A percentile compares a stretch with the other conserved stretches of the same genome.
Evolutionary conservation across 257 asterid genomes (phyloP).

Genomic region (Leonotis leonurus): DNA sequence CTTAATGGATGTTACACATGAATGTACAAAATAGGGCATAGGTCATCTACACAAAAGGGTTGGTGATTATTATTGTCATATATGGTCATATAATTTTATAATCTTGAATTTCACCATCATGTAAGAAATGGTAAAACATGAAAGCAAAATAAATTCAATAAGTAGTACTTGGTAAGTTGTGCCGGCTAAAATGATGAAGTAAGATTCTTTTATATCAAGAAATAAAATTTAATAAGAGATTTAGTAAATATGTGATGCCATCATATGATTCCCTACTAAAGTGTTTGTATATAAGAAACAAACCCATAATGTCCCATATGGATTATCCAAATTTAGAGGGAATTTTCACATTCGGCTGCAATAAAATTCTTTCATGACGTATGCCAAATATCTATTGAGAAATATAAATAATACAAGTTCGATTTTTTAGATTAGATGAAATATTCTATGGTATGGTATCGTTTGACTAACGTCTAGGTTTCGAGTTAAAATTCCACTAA

Average conservation of each 20-base stretch:
- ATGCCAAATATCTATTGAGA: no score
- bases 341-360: background rate
- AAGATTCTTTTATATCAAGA: background rate
- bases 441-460: no score
- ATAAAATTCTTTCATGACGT: background rate
- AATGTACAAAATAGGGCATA: no score
- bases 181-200: slow-evolving; percentile 4
- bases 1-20: no score
- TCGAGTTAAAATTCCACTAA: no score
- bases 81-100: no score
- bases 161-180: background rate
- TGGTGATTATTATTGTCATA: no score
- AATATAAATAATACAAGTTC: no score
- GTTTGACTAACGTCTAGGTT: no score
- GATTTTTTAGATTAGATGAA: no score
- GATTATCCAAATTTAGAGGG: background rate
- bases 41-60: no score
- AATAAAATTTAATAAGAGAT: background rate
- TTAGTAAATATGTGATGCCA: slow-evolving; percentile 7
- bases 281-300: background rate
- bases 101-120: background rate
- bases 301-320: background rate
- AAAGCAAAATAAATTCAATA: background rate
- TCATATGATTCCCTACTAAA: slow-evolving; percentile 5
- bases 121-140: background rate